Evolutionary conservation across 2,329 filamentous ascomycete species (phyloP), one percentile per base, ranked within the genome.

Genomic region (Paradendryphiella salina): DNA sequence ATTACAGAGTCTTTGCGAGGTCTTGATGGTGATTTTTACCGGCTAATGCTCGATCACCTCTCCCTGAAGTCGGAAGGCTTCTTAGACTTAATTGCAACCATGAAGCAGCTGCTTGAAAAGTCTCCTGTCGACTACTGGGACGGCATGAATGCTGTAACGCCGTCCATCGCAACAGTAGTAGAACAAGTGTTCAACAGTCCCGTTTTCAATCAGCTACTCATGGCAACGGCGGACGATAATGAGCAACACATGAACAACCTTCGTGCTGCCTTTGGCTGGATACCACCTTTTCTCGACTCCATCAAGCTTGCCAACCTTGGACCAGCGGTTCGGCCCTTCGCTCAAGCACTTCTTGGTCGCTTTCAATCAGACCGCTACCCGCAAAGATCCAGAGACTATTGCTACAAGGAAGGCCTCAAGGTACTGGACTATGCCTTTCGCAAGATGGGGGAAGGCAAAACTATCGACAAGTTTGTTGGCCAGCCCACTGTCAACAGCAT

Each of bases 61-160:
- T 75, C 76, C 14, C 56, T 79, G 4, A 67, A 75, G 18, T 73
- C 71, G 1, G 60, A 68, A 2, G 83, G 88, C 17, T 78, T 96
- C 51, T 79, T 85, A 10, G 81, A 86, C 50, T 78, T 94, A 13
- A 79, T 96, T 37, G 83, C 85, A 48, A 85, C 86, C 1, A 82
- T 96, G 54, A 84, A 83, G 36, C 79, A 78, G 10, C 80, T 96
- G 13, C 77, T 96, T 44, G 82, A 86, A 57, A 91, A 89, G 62
- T 87, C 89, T 0, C 82, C 90, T 0, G 82, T 82, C 46, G 88
- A 89, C 36, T 94, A 96, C 63, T 96, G 93, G 93, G 87, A 90
- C 63, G 87, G 90, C 1, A 87, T 96, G 75, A 86, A 88, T 42
- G 84, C 90, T 23, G 89, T 93, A 42, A 87, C 89, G 0, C 87